phyloP scores from a whole-genome alignment of 78 protist species.

The Dictyostelium discoideum region dicty_2.7 NC_007088.5:5717001-5717500 shows the following conservation, averaged over 20 bases:
- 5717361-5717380: neutral
- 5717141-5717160: slow-evolving; percentile 22
- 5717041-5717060: slow-evolving; percentile 31
- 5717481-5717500: slow-evolving; percentile 15
- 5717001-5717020: slow-evolving; percentile 58
- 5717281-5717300: slow-evolving; percentile 45
- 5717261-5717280: slow-evolving; percentile 10
- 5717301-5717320: slow-evolving; percentile 9
- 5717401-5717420: neutral
- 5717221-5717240: too few relatives aligned
- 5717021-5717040: slow-evolving; percentile 38
- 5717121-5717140: slow-evolving; percentile 47
- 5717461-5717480: neutral
- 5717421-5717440: slow-evolving; percentile 55
- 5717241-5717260: neutral
- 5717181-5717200: neutral
- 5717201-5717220: neutral
- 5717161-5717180: neutral
- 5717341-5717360: slow-evolving; percentile 33
- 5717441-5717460: slow-evolving; percentile 13
- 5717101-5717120: neutral
- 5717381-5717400: neutral
- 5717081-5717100: slow-evolving; percentile 27
- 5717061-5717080: slow-evolving; percentile 69
- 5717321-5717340: neutral